These are phyloP conservation scores for Bothriochloa decipiens DNA, from an alignment of 176 grass and related monocot species.

Conservation along the genomic window DNA sequence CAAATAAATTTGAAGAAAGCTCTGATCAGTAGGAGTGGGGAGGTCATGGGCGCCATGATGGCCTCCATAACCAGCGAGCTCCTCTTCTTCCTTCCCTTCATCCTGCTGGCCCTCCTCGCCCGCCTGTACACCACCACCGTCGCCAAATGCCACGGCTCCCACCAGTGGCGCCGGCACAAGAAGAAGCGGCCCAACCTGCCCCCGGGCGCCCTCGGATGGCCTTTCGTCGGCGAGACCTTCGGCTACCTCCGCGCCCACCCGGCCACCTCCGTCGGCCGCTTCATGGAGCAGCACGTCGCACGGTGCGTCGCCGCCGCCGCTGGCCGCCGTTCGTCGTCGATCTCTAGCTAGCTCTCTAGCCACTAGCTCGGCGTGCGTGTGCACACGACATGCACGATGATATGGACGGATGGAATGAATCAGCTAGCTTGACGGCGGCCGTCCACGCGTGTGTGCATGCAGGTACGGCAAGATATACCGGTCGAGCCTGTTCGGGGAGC, in stretches of 20 bases:
- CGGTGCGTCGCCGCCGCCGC: conserved; percentile 49
- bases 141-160: conserved; percentile 51
- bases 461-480: conserved; percentile 93
- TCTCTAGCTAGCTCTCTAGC: neutral
- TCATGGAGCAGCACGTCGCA: conserved; percentile 80
- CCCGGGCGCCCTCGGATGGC: conserved; percentile 63
- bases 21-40: neutral
- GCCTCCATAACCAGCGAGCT: conserved; percentile 62
- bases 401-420: too few relatives aligned
- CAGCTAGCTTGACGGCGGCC: neutral
- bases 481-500: conserved; percentile 81
- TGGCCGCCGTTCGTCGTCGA: too few relatives aligned
- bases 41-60: conserved; percentile 58
- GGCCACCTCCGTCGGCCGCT: conserved; percentile 72
- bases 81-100: conserved; percentile 68
- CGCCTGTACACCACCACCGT: conserved; percentile 61
- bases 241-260: conserved; percentile 81
- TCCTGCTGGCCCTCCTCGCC: conserved; percentile 70
- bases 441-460: neutral
- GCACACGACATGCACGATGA: neutral
- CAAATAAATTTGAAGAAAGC: conserved; percentile 39
- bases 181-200: conserved; percentile 73
- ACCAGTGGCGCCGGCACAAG: conserved; percentile 34
- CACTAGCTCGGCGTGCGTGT: neutral
- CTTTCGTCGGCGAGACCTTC: conserved; percentile 83